Percentiles rank a stretch among this genome's conserved stretches.
These are phyloP conservation scores for Phytophthora cryptogea DNA, from an alignment of 352 stramenopile genomes.

Conservation along the genomic window DNA sequence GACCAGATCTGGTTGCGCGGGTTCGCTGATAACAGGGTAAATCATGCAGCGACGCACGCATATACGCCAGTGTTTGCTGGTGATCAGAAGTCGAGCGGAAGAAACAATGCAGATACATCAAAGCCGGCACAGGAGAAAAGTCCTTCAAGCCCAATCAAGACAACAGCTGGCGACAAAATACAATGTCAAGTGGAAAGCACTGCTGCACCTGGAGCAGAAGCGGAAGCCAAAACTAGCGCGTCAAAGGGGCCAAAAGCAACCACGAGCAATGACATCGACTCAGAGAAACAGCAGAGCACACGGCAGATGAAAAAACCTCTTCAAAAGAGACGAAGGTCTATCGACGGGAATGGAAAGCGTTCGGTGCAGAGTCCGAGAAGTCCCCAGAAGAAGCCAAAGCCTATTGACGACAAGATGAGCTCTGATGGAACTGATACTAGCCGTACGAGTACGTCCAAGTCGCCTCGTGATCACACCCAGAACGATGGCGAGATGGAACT, in stretches of 20 bases:
- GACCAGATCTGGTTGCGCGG: slow-evolving; percentile 40
- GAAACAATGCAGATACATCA: neutral
- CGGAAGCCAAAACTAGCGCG: neutral
- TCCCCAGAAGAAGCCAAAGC: slow-evolving; percentile 2
- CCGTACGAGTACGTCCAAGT: neutral
- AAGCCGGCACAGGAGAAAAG: neutral
- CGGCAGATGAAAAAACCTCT: neutral
- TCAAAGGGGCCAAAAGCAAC: neutral
- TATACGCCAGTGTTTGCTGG: slow-evolving; percentile 9
- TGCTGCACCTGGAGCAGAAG: neutral
- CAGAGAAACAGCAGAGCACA: slow-evolving; percentile 1
- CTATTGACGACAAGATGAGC: slow-evolving; percentile 4
- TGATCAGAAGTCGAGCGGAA: neutral
- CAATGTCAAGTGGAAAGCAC: slow-evolving; percentile 1
- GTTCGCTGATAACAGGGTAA: slow-evolving; percentile 51
- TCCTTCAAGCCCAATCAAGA: neutral
- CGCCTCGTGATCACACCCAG: neutral
- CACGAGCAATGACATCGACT: neutral
- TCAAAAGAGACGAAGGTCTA: neutral
- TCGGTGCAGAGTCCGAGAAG: slow-evolving; percentile 3
- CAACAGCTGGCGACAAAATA: neutral
- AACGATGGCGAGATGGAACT: neutral
- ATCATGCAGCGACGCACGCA: slow-evolving; percentile 37
- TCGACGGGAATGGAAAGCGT: neutral
- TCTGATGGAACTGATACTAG: slow-evolving; percentile 4